A percentile compares a stretch with the other conserved stretches of the same genome.
Evolutionary conservation across 2,329 filamentous ascomycete species (phyloP).

Genomic region (Lachnellula suecica): DNA sequence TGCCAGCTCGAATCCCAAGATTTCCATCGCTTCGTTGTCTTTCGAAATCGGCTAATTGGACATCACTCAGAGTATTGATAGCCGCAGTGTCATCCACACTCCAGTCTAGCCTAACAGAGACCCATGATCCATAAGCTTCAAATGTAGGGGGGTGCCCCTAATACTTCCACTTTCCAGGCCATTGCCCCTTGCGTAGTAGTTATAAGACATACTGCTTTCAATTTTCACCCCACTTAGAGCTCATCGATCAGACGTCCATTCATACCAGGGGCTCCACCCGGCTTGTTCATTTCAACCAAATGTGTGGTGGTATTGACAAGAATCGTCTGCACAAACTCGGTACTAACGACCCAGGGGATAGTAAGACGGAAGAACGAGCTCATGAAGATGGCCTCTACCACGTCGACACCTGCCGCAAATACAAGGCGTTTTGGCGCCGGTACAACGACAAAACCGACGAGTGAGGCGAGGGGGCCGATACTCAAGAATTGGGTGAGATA

Average conservation of each 20-base stretch:
- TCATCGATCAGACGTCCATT: neutral
- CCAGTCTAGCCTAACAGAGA: no score
- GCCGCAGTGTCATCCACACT: no score
- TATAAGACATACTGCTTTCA: no score
- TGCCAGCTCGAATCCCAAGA: no score
- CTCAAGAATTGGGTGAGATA: neutral
- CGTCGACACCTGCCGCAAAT: neutral
- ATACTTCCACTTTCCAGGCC: no score
- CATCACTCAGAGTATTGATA: no score
- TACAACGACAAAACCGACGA: constrained; percentile 5
- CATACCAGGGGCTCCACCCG: neutral
- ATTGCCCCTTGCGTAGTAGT: no score
- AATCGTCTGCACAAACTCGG: neutral
- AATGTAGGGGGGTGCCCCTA: no score
- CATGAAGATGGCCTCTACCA: neutral
- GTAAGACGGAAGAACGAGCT: neutral
- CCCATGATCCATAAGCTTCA: no score
- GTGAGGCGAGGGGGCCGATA: neutral
- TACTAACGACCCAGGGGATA: neutral
- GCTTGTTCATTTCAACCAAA: neutral
- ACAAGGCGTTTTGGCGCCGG: constrained; percentile 3
- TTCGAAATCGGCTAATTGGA: no score
- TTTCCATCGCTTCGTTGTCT: no score
- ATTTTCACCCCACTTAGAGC: no score
- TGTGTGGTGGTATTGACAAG: neutral